These are phyloP conservation scores for Epichloe uncinata DNA, from an alignment of 2,329 filamentous ascomycete species.

Conservation along the genomic window DNA sequence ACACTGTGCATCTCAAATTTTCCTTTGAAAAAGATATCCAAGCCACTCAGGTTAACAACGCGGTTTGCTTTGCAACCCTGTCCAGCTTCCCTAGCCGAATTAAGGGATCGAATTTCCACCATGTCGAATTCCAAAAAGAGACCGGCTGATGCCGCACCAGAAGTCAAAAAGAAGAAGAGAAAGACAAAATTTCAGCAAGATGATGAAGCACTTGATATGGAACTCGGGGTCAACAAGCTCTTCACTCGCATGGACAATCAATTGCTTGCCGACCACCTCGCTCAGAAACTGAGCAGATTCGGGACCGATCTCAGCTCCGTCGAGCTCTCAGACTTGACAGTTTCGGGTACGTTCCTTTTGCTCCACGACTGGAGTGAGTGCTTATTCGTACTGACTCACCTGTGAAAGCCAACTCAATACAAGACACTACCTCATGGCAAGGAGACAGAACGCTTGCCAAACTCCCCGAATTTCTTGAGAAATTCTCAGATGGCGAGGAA, in stretches of 20 bases:
- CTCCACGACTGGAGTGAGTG: neutral
- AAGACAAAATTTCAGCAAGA: constrained; percentile 40
- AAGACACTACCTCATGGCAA: constrained; percentile 66
- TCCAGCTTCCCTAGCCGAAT: no score
- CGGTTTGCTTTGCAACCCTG: no score
- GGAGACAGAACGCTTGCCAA: constrained; percentile 55
- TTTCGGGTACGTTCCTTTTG: constrained; percentile 47
- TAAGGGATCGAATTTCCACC: neutral
- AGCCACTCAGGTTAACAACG: neutral
- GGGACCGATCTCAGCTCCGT: constrained; percentile 69
- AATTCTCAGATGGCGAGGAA: constrained; percentile 42
- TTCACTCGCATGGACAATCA: constrained; percentile 74
- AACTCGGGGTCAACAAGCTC: constrained; percentile 64
- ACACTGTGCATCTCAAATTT: constrained; percentile 2
- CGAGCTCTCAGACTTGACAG: constrained; percentile 69
- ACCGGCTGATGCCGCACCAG: constrained; percentile 33
- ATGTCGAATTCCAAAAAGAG: constrained; percentile 41
- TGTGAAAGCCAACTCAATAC: constrained; percentile 54
- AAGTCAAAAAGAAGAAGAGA: constrained; percentile 33
- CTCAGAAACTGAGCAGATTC: constrained; percentile 64
- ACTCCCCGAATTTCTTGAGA: constrained; percentile 66
- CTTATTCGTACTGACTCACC: constrained; percentile 3
- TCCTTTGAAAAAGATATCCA: neutral
- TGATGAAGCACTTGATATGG: constrained; percentile 47
- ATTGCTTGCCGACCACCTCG: constrained; percentile 74